A percentile compares a stretch with the other conserved stretches of the same genome.
Evolutionary conservation across 2,329 filamentous ascomycete species (phyloP).

Genomic region (Talaromyces sp.): DNA sequence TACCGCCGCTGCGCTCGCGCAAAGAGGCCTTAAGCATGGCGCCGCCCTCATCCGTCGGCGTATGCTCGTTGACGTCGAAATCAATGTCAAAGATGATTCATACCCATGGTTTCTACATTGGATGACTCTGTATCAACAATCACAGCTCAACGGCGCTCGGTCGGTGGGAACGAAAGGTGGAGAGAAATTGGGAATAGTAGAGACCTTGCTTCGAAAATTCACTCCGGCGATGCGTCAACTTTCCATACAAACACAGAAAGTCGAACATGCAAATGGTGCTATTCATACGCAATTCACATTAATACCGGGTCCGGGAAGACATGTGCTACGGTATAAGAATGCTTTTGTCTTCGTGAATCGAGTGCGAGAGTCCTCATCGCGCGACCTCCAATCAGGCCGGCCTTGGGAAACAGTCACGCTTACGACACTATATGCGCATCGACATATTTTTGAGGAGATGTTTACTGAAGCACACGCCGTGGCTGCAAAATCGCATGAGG

Average conservation of each 20-base stretch:
- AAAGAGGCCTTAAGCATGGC: slow-evolving; percentile 69
- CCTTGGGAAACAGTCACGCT: slow-evolving; percentile 93
- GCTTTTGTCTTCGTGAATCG: slow-evolving; percentile 85
- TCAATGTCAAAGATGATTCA: slow-evolving; percentile 87
- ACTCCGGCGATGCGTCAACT: slow-evolving; percentile 62
- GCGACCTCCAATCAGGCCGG: slow-evolving; percentile 73
- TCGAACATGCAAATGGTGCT: slow-evolving; percentile 62
- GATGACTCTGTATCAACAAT: slow-evolving; percentile 78
- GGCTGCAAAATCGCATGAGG: slow-evolving; percentile 75
- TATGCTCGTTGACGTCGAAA: slow-evolving; percentile 91
- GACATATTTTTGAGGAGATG: slow-evolving; percentile 83
- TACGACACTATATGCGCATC: slow-evolving; percentile 85
- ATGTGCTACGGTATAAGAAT: slow-evolving; percentile 80
- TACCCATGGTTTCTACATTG: slow-evolving; percentile 94
- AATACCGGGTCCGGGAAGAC: slow-evolving; percentile 84
- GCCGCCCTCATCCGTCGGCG: slow-evolving; percentile 75
- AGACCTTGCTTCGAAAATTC: slow-evolving; percentile 55
- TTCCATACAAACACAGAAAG: slow-evolving; percentile 62
- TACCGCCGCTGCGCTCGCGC: slow-evolving; percentile 74
- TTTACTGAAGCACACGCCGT: slow-evolving; percentile 83
- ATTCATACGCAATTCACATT: slow-evolving; percentile 78
- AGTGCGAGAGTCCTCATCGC: slow-evolving; percentile 79
- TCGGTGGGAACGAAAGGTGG: slow-evolving; percentile 28
- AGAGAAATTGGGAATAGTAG: slow-evolving; percentile 44
- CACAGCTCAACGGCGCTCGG: slow-evolving; percentile 56